Conservation (phyloP, 1,284 basidiomycete species). For the Fomitopsis pinicola region DNA sequence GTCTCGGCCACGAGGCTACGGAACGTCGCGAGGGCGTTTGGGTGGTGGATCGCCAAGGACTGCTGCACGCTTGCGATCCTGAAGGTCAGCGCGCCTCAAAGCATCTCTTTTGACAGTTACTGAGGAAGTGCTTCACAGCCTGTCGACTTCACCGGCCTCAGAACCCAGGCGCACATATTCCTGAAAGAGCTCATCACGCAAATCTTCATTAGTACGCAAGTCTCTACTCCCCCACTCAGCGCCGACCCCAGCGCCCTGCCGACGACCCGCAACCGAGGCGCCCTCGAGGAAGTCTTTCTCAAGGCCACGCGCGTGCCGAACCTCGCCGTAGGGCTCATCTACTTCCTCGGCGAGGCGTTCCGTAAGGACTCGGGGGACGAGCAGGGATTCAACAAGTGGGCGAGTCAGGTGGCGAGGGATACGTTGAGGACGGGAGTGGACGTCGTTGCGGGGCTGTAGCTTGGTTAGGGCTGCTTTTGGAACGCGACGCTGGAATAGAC, state of each 20-base stretch:
- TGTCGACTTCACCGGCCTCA: slow-evolving; percentile 77
- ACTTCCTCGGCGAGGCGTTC: slow-evolving; percentile 57
- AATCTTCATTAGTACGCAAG: slow-evolving; percentile 71
- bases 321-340: slow-evolving; percentile 65
- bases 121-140: slow-evolving; percentile 44
- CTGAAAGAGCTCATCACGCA: slow-evolving; percentile 65
- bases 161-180: slow-evolving; percentile 61
- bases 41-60: slow-evolving; percentile 81
- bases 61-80: slow-evolving; percentile 70
- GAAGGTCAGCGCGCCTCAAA: slow-evolving; percentile 52
- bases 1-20: slow-evolving; percentile 55
- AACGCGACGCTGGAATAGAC: slow-evolving; percentile 74
- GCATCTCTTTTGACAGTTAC: neutral
- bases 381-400: slow-evolving; percentile 56
- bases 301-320: slow-evolving; percentile 58
- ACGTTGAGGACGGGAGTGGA: slow-evolving; percentile 62
- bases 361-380: slow-evolving; percentile 33
- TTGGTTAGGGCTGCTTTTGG: slow-evolving; percentile 33
- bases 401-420: slow-evolving; percentile 58
- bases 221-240: slow-evolving; percentile 56
- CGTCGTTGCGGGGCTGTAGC: slow-evolving; percentile 39
- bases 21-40: slow-evolving; percentile 76
- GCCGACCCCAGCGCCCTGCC: slow-evolving; percentile 34
- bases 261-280: slow-evolving; percentile 46
- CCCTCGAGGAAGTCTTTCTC: slow-evolving; percentile 72